Base-by-base conservation (phyloP, 179 eudicot genomes). In the Corrigiola litoralis region DNA sequence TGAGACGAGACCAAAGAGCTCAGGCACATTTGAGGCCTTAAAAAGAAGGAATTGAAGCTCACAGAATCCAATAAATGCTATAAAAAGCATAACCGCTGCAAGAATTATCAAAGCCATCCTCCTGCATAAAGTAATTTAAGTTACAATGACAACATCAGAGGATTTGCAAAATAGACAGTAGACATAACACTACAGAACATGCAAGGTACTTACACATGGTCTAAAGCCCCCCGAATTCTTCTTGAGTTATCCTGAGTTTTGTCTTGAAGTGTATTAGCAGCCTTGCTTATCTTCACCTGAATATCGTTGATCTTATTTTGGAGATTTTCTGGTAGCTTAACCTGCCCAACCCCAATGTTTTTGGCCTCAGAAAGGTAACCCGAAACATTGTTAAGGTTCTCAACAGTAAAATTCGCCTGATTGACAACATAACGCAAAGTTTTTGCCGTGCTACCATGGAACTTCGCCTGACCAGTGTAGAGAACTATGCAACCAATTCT, bases 51-150 rank as follows among this genome's bases (percentile, higher is more conserved):
- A 4, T 11, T 5, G 41, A n/a, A 17, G 69, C 96, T 77, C 67
- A 89, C 96, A 59, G 52, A 82, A 82, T 54, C 92, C 96, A 58
- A 84, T 65, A 65, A 82, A 70, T 13, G 83, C 84, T 69, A 86
- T 37, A 4, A 73, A 1, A 40, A 88, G 87, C 81, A 84, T 77
- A 32, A 71, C 76, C n/a, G 86, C 70, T 21, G 83, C 71, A 63
- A 81, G 75, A 38, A 63, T 65, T 33, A 84, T 56, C 62, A 86
- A 71, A 27, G 68, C 31, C 29, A 65, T 2, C 68, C 81, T 76
- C 81, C 96, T 88, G 80, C 80, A 81, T 36, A n/a, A n/a, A n/a
- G n/a, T n/a, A n/a, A n/a, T n/a, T n/a, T 23, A 54, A 70, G 45
- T 33, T 27, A 46, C 49, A 63, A 58, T 18, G 13, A n/a, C 20